Conservation (phyloP, 1,284 basidiomycete species). For the Rhodotorula sp. region DNA sequence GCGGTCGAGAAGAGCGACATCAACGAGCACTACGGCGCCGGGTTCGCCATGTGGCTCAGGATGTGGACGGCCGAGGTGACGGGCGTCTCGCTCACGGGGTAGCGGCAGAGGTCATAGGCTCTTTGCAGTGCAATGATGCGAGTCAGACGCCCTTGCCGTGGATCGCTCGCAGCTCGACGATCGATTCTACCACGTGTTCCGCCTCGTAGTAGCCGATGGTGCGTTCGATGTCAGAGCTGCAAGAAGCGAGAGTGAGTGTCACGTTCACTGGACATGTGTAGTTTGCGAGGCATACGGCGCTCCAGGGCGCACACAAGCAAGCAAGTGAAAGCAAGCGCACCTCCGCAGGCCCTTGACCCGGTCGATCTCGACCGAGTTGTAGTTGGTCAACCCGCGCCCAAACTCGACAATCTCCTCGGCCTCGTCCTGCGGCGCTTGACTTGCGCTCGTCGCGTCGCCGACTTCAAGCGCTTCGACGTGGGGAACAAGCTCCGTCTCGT, state of each 20-base stretch:
- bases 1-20: conserved; percentile 23
- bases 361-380: conserved; percentile 88
- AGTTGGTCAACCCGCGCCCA: conserved; percentile 90
- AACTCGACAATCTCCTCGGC: conserved; percentile 81
- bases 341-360: conserved; percentile 84
- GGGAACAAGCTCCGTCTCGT: not conserved
- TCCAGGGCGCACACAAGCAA: not conserved
- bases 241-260: not conserved
- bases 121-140: not conserved
- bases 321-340: not conserved
- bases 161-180: conserved; percentile 55
- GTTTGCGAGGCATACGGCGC: no score
- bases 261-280: no score
- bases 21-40: conserved; percentile 3
- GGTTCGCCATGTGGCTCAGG: conserved; percentile 8
- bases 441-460: not conserved
- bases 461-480: conserved; percentile 5
- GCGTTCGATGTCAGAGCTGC: conserved; percentile 75
- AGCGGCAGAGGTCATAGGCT: no score
- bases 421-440: conserved; percentile 39
- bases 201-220: conserved; percentile 90
- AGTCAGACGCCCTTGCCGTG: conserved; percentile 1
- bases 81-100: not conserved
- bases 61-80: conserved; percentile 15
- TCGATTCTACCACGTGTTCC: conserved; percentile 93